Conservation (phyloP, 495 filamentous ascomycete species). For the Xanthoparmelia taractica region DNA sequence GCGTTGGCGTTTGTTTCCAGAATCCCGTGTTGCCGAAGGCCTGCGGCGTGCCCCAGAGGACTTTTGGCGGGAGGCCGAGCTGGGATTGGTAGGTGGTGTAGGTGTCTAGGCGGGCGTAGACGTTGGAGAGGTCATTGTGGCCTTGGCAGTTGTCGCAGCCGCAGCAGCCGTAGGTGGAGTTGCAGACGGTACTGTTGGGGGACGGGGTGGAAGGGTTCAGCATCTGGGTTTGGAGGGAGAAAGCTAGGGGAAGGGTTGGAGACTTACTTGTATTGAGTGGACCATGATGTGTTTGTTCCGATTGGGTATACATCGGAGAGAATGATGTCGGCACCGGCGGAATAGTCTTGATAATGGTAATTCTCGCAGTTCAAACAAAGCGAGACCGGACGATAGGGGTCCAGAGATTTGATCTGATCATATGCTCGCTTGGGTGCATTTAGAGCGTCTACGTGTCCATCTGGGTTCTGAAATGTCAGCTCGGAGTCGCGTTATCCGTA, state of each 20-base stretch:
- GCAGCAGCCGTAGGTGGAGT: constrained; percentile 60
- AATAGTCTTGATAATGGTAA: constrained; percentile 59
- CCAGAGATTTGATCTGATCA: constrained; percentile 45
- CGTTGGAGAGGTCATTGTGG: constrained; percentile 41
- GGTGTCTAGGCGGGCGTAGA: constrained; percentile 45
- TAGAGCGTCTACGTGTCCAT: constrained; percentile 56
- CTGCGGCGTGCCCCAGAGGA: constrained; percentile 55
- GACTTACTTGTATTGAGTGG: constrained; percentile 30
- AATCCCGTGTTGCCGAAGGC: constrained; percentile 56
- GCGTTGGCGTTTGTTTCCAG: constrained; percentile 50
- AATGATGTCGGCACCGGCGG: constrained; percentile 54
- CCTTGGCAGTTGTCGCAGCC: constrained; percentile 64
- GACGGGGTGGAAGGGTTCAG: too few species aligned
- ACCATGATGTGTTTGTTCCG: constrained; percentile 46
- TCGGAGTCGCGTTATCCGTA: too few species aligned
- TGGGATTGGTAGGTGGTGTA: constrained; percentile 39
- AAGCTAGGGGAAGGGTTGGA: neutral
- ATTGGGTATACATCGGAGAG: constrained; percentile 62
- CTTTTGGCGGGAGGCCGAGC: constrained; percentile 39
- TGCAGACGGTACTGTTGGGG: constrained; percentile 52
- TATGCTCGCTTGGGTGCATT: constrained; percentile 37
- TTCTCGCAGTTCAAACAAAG: constrained; percentile 63
- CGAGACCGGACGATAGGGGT: constrained; percentile 63
- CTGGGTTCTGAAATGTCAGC: constrained; percentile 25
- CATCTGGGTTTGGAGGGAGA: neutral